Percentiles rank a stretch among this genome's conserved stretches.
Evolutionary conservation across 257 asterid species (phyloP).

Genomic region (Scutellaria minor): DNA sequence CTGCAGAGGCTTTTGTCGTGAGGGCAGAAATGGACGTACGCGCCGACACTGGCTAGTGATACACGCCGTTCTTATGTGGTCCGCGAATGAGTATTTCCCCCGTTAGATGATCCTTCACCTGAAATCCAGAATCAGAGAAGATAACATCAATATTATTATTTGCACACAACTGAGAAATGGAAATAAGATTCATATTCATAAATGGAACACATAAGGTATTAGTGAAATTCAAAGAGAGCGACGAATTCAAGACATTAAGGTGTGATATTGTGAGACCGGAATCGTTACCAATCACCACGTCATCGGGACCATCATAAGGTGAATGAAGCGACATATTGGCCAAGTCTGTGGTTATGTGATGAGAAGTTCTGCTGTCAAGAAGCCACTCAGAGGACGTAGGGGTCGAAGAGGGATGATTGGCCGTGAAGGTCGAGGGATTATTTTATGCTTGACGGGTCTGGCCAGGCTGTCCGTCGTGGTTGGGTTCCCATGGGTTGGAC

Average conservation of each 20-base stretch:
- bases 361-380: not conserved
- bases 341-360: not conserved
- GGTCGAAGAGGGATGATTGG: not conserved
- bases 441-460: not conserved
- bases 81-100: too few relatives aligned
- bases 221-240: not conserved
- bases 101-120: too few relatives aligned
- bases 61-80: too few relatives aligned
- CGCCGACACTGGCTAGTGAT: too few relatives aligned
- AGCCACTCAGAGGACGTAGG: not conserved
- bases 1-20: too few relatives aligned
- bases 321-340: not conserved
- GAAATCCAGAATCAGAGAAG: too few relatives aligned
- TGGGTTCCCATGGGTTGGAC: too few relatives aligned
- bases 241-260: not conserved
- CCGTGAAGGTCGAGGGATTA: not conserved
- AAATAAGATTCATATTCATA: too few relatives aligned
- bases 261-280: not conserved
- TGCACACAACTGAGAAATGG: too few relatives aligned
- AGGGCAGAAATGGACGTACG: too few relatives aligned
- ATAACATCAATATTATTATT: too few relatives aligned
- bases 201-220: not conserved
- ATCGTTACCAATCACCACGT: not conserved
- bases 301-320: not conserved
- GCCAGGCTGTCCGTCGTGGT: not conserved